Base-by-base conservation (phyloP, 129 eudicot genomes). In the Silybum marianum region DNA sequence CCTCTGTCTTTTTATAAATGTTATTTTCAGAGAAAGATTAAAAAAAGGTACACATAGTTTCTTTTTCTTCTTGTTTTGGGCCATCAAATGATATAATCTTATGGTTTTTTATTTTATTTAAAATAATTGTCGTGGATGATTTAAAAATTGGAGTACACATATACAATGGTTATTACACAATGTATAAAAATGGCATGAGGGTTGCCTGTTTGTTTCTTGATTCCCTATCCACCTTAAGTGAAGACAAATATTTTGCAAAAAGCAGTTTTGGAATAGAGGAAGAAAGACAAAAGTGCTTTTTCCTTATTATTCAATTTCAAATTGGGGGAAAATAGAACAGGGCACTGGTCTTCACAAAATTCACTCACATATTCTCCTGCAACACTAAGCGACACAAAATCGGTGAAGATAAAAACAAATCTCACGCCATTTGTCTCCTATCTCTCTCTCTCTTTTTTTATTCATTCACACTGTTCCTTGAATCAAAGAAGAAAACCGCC, bases 391-490 rank as follows among this genome's bases (percentile, higher is more conserved):
- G 85, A 82, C 85, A 77, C 40, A 77, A 54, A 83, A 83, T 83
- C 78, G 82, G 86, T 83, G 82, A 77, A 71, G 68, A 62, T 60
- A 83, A 62, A 77, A 77, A 71, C 86, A 83, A 77, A 71, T 77
- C 85, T 75, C 85, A 75, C 86, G 78, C 86, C 86, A 83, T 83
- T 83, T 83, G 86, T 72, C 82, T 82, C 72, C 81, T 68, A 30
- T 32, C 77, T 44, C 10, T 75, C 46, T 81, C 40, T 32, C 36
- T 32, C 6, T 32, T 4, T 32, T 3, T 32, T 32, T 32, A 32
- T 75, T 51, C 8, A 6, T 7, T 11, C 78, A 36, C 48, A 77
- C 81, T 65, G 22, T 26, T 67, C 73, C 16, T 78, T 46, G 73
- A 74, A 81, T 69, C 80, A 66, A 81, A 66, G 75, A 81, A 74